Evolutionary conservation across 768 basidiomycete species (phyloP), one percentile per base, ranked within the genome.

Genomic region (Hortiboletus flavorubellus): DNA sequence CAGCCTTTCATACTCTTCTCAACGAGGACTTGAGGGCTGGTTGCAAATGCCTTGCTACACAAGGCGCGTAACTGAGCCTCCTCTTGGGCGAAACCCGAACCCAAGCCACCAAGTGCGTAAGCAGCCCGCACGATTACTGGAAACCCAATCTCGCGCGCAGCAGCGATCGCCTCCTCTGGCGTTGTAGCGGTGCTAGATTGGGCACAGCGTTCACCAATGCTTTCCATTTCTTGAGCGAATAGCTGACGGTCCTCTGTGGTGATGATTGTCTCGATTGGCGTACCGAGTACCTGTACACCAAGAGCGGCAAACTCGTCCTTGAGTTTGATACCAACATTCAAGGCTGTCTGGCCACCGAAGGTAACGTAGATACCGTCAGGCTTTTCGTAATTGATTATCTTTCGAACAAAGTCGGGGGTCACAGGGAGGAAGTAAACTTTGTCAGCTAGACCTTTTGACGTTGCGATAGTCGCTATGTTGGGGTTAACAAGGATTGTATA

Each of bases 1-100:
- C 96, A 99, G 3, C 96, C 96, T 75, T 98, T 98, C 96, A 98
- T 98, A 64, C 91, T 94, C 80, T 86, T 95, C 79, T 99, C 97
- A 15, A 99, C 93, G n/a, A 99, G 79, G 0, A 99, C 95, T 73
- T 98, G 97, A 42, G 96, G 94, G 64, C 92, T 94, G 14, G 93
- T 98, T 43, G 96, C 95, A 67, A 99, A 98, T 10, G 97, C 96
- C 76, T 95, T 97, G 62, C 79, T 81, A 68, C 95, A 98, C 18
- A 99, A 76, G 33, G 89, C 89, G 59, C 84, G 81, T 55, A 99
- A 77, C 76, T 98, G 91, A n/a, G 72, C 78, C 70, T 95, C 94
- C 65, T 97, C 78, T 73, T 95, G 86, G n/a, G 96, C 96, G 64
- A 99, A 99, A 33, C 96, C 96, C 46, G 88, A 91, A 3, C 97